Conservation (phyloP, 2,329 filamentous ascomycete genomes). For the Myriosclerotinia scirpicola region DNA sequence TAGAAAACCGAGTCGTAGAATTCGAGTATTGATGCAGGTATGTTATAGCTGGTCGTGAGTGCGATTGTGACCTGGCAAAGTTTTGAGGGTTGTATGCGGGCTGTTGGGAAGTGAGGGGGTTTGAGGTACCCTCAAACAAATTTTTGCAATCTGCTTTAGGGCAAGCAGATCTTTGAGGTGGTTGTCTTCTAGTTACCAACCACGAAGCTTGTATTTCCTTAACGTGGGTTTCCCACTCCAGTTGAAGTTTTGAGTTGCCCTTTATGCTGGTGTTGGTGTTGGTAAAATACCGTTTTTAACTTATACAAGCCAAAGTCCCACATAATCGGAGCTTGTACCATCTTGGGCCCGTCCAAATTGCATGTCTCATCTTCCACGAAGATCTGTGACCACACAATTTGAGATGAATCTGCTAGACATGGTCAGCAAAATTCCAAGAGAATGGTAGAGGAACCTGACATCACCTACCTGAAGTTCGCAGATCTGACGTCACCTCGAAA, state of each 20-base stretch:
- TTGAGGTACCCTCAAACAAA: conserved; percentile 60
- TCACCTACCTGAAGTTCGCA: background rate
- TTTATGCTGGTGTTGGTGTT: conserved; percentile 41
- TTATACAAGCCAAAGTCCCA: too few relatives aligned
- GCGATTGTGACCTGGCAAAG: too few relatives aligned
- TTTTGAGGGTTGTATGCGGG: too few relatives aligned
- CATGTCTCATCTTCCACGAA: too few relatives aligned
- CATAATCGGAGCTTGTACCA: too few relatives aligned
- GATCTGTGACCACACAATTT: too few relatives aligned
- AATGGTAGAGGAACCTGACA: background rate
- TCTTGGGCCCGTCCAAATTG: too few relatives aligned
- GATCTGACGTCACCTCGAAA: background rate
- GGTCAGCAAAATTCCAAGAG: background rate
- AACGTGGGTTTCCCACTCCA: conserved; percentile 64
- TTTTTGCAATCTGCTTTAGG: conserved; percentile 69
- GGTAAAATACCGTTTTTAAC: too few relatives aligned
- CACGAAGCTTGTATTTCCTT: conserved; percentile 74
- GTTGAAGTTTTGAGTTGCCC: conserved; percentile 57
- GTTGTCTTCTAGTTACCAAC: conserved; percentile 64
- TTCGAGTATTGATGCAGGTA: too few relatives aligned
- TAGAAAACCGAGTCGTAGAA: too few relatives aligned
- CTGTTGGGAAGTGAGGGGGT: too few relatives aligned
- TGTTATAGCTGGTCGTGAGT: too few relatives aligned
- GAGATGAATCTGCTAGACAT: background rate
- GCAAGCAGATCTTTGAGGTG: conserved; percentile 71